Evolutionary conservation across 2,329 filamentous ascomycete genomes (phyloP), one percentile per base, ranked within the genome.

Genomic region (Diplocarpon rosae): DNA sequence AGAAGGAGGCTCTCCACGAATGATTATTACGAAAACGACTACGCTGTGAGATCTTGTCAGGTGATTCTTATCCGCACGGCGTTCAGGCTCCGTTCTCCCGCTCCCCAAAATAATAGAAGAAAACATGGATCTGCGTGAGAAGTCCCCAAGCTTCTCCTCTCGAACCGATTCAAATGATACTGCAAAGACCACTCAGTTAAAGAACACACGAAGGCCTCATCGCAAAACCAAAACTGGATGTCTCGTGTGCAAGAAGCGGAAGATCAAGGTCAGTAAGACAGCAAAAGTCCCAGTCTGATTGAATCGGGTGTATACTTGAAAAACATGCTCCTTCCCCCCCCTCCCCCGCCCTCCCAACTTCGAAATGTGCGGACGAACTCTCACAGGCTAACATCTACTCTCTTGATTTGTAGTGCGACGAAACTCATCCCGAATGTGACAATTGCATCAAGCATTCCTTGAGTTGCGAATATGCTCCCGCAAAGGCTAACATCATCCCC

Each of bases 391-490:
- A 30, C 29, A 30, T 30, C 8, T 13, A 8, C 8, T 8, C 29
- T 30, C 13, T 30, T 8, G 29, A 30, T 8, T 13, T 33, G 12
- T 20, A 66, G 63, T 66, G 64, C 47, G 64, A 66, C 46, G 64
- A 66, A 46, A 48, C 56, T 13, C 57, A 56, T 37, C 63, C 64
- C 12, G 56, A 60, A 32, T 66, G 64, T 43, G 55, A 59, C 30
- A 66, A 66, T 50, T 66, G 64, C 52, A 59, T 62, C 29, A 59
- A 60, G 16, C 63, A 65, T 36, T 62, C 61, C 12, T 59, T 65
- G 12, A 49, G 54, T 16, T 66, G 64, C 46, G 62, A 62, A 39
- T 65, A 47, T 34, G 45, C 35, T 59, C 42, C 24, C 45, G 7
- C 44, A 31, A 37, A 27, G 27, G 40, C 38, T 28, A 12, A 17